Conservation (phyloP, 2,329 filamentous ascomycete species). For the Didymella keratinophila region DNA sequence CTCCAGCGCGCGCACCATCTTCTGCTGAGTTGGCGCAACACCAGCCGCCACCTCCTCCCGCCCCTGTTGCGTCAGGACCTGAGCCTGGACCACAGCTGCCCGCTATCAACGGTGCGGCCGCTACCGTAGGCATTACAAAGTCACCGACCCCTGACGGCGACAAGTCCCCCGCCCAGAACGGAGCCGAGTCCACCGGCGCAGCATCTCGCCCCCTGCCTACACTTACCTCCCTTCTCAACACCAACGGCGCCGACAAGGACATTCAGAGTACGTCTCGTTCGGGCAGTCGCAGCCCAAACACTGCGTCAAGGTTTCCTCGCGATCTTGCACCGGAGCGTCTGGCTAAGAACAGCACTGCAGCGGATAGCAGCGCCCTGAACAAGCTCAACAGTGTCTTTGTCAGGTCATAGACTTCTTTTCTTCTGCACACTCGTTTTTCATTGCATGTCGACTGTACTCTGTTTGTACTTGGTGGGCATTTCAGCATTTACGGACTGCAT, state of each 20-base stretch:
- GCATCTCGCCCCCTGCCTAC: conserved; percentile 58
- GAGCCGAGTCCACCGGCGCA: conserved; percentile 37
- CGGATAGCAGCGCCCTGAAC: conserved; percentile 43
- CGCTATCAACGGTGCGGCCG: conserved; percentile 42
- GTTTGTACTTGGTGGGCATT: conserved; percentile 11
- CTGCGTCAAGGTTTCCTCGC: conserved; percentile 38
- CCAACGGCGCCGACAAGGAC: conserved; percentile 37
- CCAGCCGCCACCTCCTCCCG: conserved; percentile 48
- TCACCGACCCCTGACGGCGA: conserved; percentile 44
- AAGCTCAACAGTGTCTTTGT: conserved; percentile 48
- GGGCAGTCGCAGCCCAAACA: conserved; percentile 53
- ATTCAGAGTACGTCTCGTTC: conserved; percentile 49
- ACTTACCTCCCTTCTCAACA: conserved; percentile 45
- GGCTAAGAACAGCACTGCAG: conserved; percentile 43
- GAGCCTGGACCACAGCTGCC: conserved; percentile 49
- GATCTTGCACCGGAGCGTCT: conserved; percentile 45
- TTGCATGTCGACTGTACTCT: conserved; percentile 9
- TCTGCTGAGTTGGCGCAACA: conserved; percentile 51
- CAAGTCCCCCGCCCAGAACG: conserved; percentile 56
- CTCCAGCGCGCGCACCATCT: conserved; percentile 53
- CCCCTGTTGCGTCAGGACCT: conserved; percentile 31
- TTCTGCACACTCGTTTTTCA: conserved; percentile 8
- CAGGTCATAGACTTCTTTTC: conserved; percentile 31
- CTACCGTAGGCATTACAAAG: conserved; percentile 35
- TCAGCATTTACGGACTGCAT: conserved; percentile 41